A percentile compares a stretch with the other conserved stretches of the same genome.
These are phyloP conservation scores for Conoideocrella luteorostrata DNA, from an alignment of 2,329 filamentous ascomycete genomes.

Conservation along the genomic window DNA sequence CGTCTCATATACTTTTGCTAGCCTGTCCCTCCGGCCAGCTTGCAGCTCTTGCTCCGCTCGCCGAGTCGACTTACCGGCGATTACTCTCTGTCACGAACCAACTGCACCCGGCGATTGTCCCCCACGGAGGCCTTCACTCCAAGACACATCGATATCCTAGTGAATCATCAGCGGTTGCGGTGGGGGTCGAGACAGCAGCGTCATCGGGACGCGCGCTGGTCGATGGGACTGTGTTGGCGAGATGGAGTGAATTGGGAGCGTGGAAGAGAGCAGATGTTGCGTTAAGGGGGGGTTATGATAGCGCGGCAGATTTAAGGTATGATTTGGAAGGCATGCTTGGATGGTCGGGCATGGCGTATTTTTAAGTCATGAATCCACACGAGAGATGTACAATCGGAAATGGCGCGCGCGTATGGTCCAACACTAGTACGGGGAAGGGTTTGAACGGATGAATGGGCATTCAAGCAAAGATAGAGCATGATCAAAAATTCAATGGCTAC, in stretches of 20 bases:
- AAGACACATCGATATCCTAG: conserved; percentile 61
- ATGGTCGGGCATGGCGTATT: conserved; percentile 57
- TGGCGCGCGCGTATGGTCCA: too few relatives aligned
- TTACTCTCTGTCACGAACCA: conserved; percentile 77
- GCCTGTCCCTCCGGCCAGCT: conserved; percentile 72
- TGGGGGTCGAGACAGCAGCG: conserved; percentile 48
- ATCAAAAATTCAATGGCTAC: too few relatives aligned
- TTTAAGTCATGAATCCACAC: too few relatives aligned
- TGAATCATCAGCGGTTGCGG: conserved; percentile 31
- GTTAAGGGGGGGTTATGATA: conserved; percentile 61
- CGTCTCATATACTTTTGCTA: conserved; percentile 52
- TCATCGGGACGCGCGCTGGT: conserved; percentile 61
- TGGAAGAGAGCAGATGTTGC: conserved; percentile 67
- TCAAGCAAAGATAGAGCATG: too few relatives aligned
- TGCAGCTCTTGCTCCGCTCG: conserved; percentile 67
- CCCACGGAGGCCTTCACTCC: conserved; percentile 76
- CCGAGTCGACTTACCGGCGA: conserved; percentile 76
- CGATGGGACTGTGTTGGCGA: conserved; percentile 67
- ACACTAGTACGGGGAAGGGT: too few relatives aligned
- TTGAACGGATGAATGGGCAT: too few relatives aligned
- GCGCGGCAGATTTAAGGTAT: conserved; percentile 59
- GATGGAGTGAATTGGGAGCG: conserved; percentile 71
- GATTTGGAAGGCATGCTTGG: conserved; percentile 60
- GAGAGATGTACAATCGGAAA: too few relatives aligned
- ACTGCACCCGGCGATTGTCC: conserved; percentile 67